phyloP scores from a whole-genome alignment of 2,329 filamentous ascomycete species.

The Colletotrichum navitas region DNA sequence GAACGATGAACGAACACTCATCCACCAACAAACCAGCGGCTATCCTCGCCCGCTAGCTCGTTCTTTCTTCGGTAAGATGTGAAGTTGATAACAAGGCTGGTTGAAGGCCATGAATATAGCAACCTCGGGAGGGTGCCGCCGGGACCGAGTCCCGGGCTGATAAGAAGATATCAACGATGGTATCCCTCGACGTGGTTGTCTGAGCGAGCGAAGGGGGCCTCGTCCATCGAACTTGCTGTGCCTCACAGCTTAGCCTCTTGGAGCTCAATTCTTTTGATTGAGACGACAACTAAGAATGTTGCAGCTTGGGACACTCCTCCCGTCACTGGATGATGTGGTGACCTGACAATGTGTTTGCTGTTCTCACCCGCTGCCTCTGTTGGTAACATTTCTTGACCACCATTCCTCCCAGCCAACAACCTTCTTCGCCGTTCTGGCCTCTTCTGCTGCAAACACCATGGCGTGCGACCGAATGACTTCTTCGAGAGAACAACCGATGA shows the following conservation, averaged over 20 bases:
- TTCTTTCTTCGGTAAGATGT: neutral
- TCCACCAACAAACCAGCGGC: no score
- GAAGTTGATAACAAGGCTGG: neutral
- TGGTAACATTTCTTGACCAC: constrained; percentile 68
- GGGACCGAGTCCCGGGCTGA: constrained; percentile 3
- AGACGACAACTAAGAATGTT: neutral
- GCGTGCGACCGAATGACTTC: constrained; percentile 92
- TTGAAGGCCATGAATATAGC: neutral
- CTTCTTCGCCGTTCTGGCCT: constrained; percentile 77
- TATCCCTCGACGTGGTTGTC: neutral
- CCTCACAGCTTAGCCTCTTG: neutral
- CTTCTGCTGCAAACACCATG: constrained; percentile 93
- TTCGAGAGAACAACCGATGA: constrained; percentile 86
- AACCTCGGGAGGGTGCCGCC: constrained; percentile 22
- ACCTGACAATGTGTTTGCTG: neutral
- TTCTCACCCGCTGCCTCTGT: constrained; percentile 19
- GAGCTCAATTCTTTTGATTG: neutral
- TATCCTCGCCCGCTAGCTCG: neutral
- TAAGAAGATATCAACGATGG: constrained; percentile 3
- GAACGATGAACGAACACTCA: neutral
- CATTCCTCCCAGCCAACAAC: constrained; percentile 82
- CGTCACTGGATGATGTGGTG: neutral
- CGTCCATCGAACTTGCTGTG: neutral
- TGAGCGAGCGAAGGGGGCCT: no score
- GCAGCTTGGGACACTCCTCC: no score